phyloP scores from a whole-genome alignment of 768 basidiomycete species.

The Boletus tylopilopsis region DNA sequence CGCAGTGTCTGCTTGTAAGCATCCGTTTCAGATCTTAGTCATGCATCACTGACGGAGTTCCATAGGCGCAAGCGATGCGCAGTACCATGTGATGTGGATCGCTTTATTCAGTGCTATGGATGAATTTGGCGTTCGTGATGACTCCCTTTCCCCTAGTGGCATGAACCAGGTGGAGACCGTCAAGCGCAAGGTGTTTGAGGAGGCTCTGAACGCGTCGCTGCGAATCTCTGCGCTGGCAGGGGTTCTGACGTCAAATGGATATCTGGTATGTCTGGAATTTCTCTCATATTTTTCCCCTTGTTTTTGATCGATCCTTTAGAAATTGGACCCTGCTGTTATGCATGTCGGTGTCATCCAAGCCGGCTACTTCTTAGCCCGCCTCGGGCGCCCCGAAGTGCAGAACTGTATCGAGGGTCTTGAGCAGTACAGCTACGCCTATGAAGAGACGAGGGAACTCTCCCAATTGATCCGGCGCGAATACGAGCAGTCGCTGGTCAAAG shows the following conservation, averaged over 20 bases:
- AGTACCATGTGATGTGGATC: slow-evolving; percentile 92
- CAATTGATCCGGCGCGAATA: slow-evolving; percentile 54
- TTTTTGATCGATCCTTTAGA: slow-evolving; percentile 34
- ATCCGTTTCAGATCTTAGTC: not conserved
- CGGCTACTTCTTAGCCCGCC: slow-evolving; percentile 73
- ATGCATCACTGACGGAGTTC: not conserved
- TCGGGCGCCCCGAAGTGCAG: slow-evolving; percentile 78
- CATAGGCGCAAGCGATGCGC: slow-evolving; percentile 77
- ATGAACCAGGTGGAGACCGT: slow-evolving; percentile 63
- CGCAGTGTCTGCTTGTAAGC: slow-evolving; percentile 61
- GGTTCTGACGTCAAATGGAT: slow-evolving; percentile 83
- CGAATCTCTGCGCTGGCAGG: slow-evolving; percentile 87
- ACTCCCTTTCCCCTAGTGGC: slow-evolving; percentile 27
- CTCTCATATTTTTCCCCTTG: slow-evolving; percentile 4
- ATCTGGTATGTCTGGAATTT: slow-evolving; percentile 53
- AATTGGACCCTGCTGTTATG: slow-evolving; percentile 86
- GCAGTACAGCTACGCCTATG: slow-evolving; percentile 87
- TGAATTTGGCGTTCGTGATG: slow-evolving; percentile 79
- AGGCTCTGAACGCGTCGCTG: slow-evolving; percentile 80
- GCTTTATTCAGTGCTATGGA: slow-evolving; percentile 77
- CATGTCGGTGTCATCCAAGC: slow-evolving; percentile 83
- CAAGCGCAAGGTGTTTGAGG: slow-evolving; percentile 71
- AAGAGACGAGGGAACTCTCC: slow-evolving; percentile 79
- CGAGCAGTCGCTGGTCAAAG: slow-evolving; percentile 38
- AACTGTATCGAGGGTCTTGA: slow-evolving; percentile 83